Base-by-base conservation (phyloP, 805 yeast species). In the Wickerhamomyces bisporus region DNA sequence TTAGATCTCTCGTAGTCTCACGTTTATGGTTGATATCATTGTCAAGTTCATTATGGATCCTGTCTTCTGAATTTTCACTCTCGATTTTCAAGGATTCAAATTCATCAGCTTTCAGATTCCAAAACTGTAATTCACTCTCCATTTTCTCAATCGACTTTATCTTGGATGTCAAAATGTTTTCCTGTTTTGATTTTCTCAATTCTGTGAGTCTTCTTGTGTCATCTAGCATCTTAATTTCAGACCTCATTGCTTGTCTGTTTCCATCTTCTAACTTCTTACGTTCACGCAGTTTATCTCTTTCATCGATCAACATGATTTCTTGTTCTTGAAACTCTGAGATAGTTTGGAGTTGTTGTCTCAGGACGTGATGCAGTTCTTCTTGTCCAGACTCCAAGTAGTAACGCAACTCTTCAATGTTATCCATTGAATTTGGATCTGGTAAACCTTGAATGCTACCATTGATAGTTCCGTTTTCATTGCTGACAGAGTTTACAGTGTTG, bases 371-470 rank as follows among this genome's bases (percentile, higher is more conserved):
- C 13, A 66, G 56, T 21, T 68, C 71, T 20, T 65, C 71, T 30
- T 68, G 62, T 2, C 68, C 67, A 6, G 63, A 51, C 44, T 68
- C 73, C 18, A 69, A 48, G 30, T 63, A 49, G 41, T 61, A 67
- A 40, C 70, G 61, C 26, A 70, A 45, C 42, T 68, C 73, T 40
- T 64, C 70, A 28, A 68, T 64, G 48, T 68, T 70, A 53, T 58
- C 41, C 54, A 66, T 46, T 23, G 35, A 45, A 44, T 29, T 48
- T 34, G 47, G 54, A 33, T 45, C 54, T 14, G 45, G 51, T 11
- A 42, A 29, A 19, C 39, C 33, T 30, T 36, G 37, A n/a, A 49
- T 44, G 5, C 45, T 40, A 4, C 32, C 47, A 17, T 30, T 42
- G 4, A 48, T 38, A 4, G 39, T 38, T 4, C 42, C 42, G 26